phyloP scores from a whole-genome alignment of 2,329 filamentous ascomycete genomes.

The Beauveria scarabaeidicola region DNA sequence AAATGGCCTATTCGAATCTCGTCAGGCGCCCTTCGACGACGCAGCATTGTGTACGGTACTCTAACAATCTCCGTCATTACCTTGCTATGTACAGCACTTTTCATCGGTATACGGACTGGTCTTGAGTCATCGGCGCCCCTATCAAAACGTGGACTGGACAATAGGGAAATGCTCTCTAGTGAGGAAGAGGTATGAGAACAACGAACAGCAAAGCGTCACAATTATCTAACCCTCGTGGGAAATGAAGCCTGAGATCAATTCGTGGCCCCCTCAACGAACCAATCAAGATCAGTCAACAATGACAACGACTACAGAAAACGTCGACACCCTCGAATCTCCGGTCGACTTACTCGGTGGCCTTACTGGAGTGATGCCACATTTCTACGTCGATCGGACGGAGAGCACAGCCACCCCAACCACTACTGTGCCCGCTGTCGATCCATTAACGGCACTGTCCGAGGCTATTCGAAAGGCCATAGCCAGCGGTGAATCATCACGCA shows the following conservation, averaged over 20 bases:
- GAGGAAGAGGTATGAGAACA: neutral
- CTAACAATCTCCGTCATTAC: neutral
- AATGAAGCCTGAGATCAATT: too few species aligned
- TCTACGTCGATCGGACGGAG: neutral
- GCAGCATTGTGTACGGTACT: conserved; percentile 6
- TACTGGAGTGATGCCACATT: neutral
- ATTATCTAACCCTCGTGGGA: neutral
- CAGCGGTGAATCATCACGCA: neutral
- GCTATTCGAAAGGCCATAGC: conserved; percentile 1
- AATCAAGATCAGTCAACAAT: neutral
- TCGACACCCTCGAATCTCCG: neutral
- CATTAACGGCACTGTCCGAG: neutral
- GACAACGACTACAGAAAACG: neutral
- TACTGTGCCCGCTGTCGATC: neutral
- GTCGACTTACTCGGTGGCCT: conserved; percentile 7
- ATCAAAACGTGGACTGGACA: neutral
- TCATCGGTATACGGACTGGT: neutral
- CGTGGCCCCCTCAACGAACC: neutral
- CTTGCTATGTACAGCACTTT: neutral
- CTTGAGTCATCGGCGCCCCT: too few species aligned
- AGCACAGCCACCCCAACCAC: neutral
- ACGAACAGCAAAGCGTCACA: neutral
- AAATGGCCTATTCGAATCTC: neutral
- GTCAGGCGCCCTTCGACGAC: conserved; percentile 7
- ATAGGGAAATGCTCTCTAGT: neutral